These are phyloP conservation scores for Inga oerstediana DNA, from an alignment of 306 rosid genomes.

Conservation along the genomic window DNA sequence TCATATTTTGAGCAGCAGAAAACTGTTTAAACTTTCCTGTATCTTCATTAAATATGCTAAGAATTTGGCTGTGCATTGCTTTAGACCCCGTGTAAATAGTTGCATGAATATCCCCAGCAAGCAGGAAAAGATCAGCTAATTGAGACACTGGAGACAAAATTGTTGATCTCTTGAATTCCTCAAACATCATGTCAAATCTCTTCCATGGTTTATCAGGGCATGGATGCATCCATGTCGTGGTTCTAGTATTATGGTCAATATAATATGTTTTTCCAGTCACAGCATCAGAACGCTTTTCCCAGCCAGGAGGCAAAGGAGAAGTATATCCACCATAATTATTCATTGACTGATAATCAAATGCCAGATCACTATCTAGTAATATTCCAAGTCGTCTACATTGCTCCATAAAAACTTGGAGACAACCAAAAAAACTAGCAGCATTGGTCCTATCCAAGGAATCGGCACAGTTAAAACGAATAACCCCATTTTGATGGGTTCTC, in stretches of 20 bases:
- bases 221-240: conserved; percentile 98
- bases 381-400: conserved; percentile 97
- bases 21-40: conserved; percentile 93
- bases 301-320: conserved; percentile 98
- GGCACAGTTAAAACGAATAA: conserved; percentile 92
- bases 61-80: conserved; percentile 99
- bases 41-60: conserved; percentile 93
- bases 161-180: conserved; percentile 91
- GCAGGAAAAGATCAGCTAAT: conserved; percentile 91
- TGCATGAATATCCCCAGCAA: conserved; percentile 98
- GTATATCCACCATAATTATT: conserved; percentile 69
- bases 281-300: conserved; percentile 97
- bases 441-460: conserved; percentile 99
- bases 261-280: conserved; percentile 86
- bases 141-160: conserved; percentile 89
- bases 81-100: conserved; percentile 97
- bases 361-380: conserved; percentile 84
- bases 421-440: conserved; percentile 97
- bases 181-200: conserved; percentile 96
- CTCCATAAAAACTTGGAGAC: conserved; percentile 94
- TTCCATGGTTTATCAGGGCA: conserved; percentile 99
- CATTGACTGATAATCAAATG: conserved; percentile 67
- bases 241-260: conserved; percentile 96
- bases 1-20: conserved; percentile 94
- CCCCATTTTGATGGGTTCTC: conserved; percentile 93